Evolutionary conservation across 176 grass and related monocot genomes (phyloP).

Genomic region (Aegilops bicornis): DNA sequence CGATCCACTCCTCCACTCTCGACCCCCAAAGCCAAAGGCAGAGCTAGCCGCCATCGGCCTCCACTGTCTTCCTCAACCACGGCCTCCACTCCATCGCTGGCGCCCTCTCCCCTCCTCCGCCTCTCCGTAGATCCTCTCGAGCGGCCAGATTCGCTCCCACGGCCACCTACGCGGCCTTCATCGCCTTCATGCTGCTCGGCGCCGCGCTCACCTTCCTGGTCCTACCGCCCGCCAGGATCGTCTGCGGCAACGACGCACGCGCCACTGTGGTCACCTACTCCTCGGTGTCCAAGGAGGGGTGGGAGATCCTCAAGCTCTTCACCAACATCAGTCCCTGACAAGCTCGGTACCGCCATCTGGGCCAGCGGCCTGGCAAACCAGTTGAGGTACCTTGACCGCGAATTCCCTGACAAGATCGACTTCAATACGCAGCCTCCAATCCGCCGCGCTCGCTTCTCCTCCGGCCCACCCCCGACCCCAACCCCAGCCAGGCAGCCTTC

Average conservation of each 20-base stretch:
- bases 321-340: conserved; percentile 1
- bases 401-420: too few species aligned
- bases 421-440: not conserved
- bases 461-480: conserved; percentile 13
- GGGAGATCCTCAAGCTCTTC: conserved; percentile 66
- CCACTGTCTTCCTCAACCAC: too few species aligned
- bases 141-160: too few species aligned
- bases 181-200: conserved; percentile 77
- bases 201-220: conserved; percentile 47
- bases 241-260: conserved; percentile 64
- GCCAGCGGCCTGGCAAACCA: too few species aligned
- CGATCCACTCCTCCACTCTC: too few species aligned
- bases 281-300: conserved; percentile 39
- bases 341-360: not conserved
- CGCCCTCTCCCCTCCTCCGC: too few species aligned
- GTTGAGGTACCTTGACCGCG: too few species aligned
- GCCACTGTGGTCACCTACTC: conserved; percentile 52
- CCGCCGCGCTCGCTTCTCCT: conserved; percentile 33
- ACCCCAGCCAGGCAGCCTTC: not conserved
- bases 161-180: conserved; percentile 80
- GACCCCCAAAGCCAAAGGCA: too few species aligned
- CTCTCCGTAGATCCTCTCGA: too few species aligned
- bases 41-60: too few species aligned
- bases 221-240: conserved; percentile 50
- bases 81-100: too few species aligned